A percentile compares a stretch with the other conserved stretches of the same genome.
phyloP scores from a whole-genome alignment of 225 moss, liverwort and hornwort species.

The Marchantia paleacea region DNA sequence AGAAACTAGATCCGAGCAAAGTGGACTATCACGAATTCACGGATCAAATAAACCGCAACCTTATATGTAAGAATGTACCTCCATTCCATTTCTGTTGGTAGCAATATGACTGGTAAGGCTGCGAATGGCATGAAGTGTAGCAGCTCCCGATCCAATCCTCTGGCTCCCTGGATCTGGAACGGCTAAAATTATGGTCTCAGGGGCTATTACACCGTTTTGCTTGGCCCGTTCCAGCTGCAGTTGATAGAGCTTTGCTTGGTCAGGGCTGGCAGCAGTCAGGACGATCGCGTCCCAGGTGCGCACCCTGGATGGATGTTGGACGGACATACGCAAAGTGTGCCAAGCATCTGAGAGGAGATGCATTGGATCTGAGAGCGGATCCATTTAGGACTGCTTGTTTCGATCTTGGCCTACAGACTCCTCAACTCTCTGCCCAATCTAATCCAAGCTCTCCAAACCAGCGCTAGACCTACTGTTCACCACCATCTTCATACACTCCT shows the following conservation, averaged over 20 bases:
- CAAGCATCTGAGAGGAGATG: conserved; percentile 53
- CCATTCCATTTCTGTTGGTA: not conserved
- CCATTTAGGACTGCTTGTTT: conserved; percentile 1
- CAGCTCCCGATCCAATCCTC: conserved; percentile 70
- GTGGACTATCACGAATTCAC: not conserved
- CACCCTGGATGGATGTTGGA: conserved; percentile 52
- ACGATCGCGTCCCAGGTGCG: conserved; percentile 65
- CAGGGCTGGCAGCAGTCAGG: conserved; percentile 64
- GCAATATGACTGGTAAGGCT: conserved; percentile 43
- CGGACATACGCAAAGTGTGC: conserved; percentile 60
- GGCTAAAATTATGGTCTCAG: conserved; percentile 49
- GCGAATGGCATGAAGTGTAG: conserved; percentile 56
- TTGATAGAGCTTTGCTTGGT: conserved; percentile 58
- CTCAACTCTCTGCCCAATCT: not conserved
- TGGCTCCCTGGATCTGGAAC: conserved; percentile 64
- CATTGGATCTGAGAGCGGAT: conserved; percentile 2
- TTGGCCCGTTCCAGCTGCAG: conserved; percentile 50
- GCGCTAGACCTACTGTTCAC: not conserved
- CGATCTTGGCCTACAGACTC: not conserved
- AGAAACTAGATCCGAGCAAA: conserved; percentile 11
- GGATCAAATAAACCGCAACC: not conserved
- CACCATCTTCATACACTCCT: too few relatives aligned
- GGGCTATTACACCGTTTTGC: conserved; percentile 46
- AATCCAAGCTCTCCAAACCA: not conserved
- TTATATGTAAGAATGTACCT: conserved; percentile 14